Evolutionary conservation across 805 yeast species (phyloP), one percentile per base, ranked within the genome.

Genomic region (Pichia occidentalis): DNA sequence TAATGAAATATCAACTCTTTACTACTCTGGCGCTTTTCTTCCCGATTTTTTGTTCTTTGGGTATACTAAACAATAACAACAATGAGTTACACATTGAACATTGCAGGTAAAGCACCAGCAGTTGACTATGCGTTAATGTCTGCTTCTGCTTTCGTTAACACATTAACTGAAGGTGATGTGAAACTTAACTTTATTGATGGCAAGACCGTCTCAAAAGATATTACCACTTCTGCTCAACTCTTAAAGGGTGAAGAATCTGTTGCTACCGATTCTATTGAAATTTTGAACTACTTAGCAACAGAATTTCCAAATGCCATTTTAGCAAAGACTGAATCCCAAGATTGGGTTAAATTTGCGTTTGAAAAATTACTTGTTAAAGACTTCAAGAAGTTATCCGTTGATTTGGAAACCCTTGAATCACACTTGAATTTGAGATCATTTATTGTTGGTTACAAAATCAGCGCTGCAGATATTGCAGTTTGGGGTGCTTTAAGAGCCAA

Each of bases 401-500:
- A 81, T 51, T 73, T 90, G 57, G 95, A 85, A 61, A 72, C 73
- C 54, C 70, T 90, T 52, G 96, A 90, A 51, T 63, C 79, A 32
- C 88, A 81, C 60, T 71, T 90, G 61, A 85, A 85, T 71, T 76
- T 84, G 70, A 76, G 95, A 57, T 75, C 96, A 7, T 88, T 75
- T 57, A 59, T 86, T 38, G 62, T 73, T 39, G 95, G 92, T 27
- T 71, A 77, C 62, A 49, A 66, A n/a, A 65, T 72, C 45, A 67
- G 94, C 11, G 60, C 78, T 30, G 92, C 95, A 37, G 98, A 90
- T 63, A 68, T 86, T 44, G 84, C 90, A 12, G 70, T 83, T 16
- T 90, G 97, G 97, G 97, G 97, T 61, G 85, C 82, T 34, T 69
- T 90, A 50, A 78, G 97, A 65, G 85, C 95, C 46, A 90, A 92